phyloP scores from a whole-genome alignment of 805 yeast genomes.

The Metschnikowia peoriensis region DNA sequence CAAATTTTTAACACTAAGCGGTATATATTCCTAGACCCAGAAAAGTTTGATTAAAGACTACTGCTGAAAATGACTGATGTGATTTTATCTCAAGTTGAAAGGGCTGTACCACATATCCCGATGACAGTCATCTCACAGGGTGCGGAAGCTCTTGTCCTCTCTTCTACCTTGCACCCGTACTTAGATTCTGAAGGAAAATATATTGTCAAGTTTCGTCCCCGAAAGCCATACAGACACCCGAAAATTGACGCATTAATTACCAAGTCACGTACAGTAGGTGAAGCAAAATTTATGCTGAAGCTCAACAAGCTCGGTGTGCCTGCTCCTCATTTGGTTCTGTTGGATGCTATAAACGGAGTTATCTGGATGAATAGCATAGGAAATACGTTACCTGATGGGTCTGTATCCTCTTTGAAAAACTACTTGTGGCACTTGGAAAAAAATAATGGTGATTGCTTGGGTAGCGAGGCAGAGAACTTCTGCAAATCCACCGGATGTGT shows the following conservation, averaged over 20 bases:
- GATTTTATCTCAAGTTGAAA: slow-evolving; percentile 43
- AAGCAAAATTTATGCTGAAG: slow-evolving; percentile 71
- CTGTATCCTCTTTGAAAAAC: slow-evolving; percentile 65
- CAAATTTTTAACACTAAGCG: not conserved
- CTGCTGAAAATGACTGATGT: slow-evolving; percentile 50
- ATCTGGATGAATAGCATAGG: slow-evolving; percentile 88
- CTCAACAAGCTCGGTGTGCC: slow-evolving; percentile 52
- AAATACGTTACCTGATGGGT: slow-evolving; percentile 48
- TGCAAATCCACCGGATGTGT: slow-evolving; percentile 59
- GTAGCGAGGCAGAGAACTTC: slow-evolving; percentile 41
- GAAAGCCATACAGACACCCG: slow-evolving; percentile 88
- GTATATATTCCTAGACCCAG: not conserved
- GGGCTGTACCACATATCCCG: slow-evolving; percentile 48
- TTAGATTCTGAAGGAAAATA: slow-evolving; percentile 24
- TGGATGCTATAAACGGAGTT: slow-evolving; percentile 75
- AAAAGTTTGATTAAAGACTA: not conserved
- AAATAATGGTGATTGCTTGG: slow-evolving; percentile 21
- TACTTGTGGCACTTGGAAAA: slow-evolving; percentile 64
- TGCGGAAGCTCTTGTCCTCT: slow-evolving; percentile 83
- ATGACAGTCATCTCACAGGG: slow-evolving; percentile 72
- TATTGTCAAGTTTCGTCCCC: slow-evolving; percentile 83
- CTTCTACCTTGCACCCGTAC: slow-evolving; percentile 66
- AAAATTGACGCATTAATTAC: slow-evolving; percentile 73
- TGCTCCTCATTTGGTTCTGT: slow-evolving; percentile 71
- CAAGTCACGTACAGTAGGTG: slow-evolving; percentile 78